Conservation (phyloP, 129 eudicot species). For the Kitagawia praeruptora region DNA sequence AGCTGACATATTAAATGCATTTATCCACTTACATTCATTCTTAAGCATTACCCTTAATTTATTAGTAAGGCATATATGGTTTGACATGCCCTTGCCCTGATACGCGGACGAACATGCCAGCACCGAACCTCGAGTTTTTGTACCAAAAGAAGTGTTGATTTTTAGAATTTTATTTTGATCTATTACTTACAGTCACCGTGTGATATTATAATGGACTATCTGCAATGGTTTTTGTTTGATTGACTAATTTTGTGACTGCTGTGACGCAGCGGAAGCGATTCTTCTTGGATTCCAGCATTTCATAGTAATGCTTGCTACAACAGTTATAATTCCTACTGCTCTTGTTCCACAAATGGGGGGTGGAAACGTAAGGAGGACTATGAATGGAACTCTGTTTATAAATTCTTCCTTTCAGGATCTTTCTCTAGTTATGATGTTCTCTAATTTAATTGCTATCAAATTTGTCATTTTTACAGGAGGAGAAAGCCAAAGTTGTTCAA, state of each 20-base stretch:
- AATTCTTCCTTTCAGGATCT: not conserved
- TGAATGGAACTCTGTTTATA: not conserved
- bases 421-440: not conserved
- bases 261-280: constrained; percentile 55
- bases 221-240: not conserved
- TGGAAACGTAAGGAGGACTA: constrained; percentile 40
- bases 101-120: not conserved
- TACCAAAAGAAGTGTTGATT: not conserved
- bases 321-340: constrained; percentile 53
- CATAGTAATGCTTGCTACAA: constrained; percentile 63
- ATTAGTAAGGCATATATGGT: not conserved
- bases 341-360: constrained; percentile 86
- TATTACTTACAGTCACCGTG: not conserved
- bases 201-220: not conserved
- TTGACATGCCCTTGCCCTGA: not conserved
- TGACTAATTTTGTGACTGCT: not conserved
- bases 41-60: too few relatives aligned
- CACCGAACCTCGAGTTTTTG: not conserved
- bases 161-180: not conserved
- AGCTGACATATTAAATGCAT: too few relatives aligned
- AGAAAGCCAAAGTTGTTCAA: constrained; percentile 60
- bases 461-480: constrained; percentile 26
- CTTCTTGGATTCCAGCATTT: constrained; percentile 65
- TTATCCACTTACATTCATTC: too few relatives aligned
- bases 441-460: constrained; percentile 1